Percentiles rank a stretch among this genome's conserved stretches.
These are phyloP conservation scores for Erythrophleum fordii DNA, from an alignment of 306 rosid genomes.

Conservation along the genomic window DNA sequence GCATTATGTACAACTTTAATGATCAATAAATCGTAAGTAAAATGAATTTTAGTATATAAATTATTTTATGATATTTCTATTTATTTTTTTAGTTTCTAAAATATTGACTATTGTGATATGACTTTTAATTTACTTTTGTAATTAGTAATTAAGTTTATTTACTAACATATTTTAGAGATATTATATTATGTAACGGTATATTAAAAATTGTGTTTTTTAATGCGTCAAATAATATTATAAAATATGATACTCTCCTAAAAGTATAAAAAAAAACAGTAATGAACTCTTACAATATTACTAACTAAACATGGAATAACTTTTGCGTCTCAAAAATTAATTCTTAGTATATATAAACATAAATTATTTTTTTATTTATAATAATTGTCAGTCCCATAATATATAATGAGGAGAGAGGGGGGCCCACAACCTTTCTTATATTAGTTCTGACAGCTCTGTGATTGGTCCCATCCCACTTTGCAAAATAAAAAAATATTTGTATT, in stretches of 20 bases:
- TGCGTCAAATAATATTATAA: not conserved
- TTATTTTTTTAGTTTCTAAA: too few relatives aligned
- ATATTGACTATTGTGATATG: too few relatives aligned
- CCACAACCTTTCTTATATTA: conserved; percentile 10
- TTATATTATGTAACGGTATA: not conserved
- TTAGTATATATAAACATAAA: not conserved
- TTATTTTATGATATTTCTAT: too few relatives aligned
- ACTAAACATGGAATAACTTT: not conserved
- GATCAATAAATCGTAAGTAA: too few relatives aligned
- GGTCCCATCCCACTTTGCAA: conserved; percentile 35
- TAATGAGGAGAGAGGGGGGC: not conserved
- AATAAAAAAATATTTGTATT: not conserved
- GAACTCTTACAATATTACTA: not conserved
- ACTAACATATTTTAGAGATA: not conserved
- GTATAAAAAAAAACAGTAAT: not conserved
- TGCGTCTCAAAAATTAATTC: not conserved
- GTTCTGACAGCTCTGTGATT: conserved; percentile 38
- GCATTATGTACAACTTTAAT: too few relatives aligned
- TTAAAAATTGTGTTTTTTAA: not conserved
- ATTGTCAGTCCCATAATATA: not conserved
- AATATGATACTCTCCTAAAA: not conserved
- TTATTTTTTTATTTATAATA: not conserved
- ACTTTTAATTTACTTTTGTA: too few relatives aligned
- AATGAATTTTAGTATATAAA: too few relatives aligned
- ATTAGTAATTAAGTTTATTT: not conserved